Base-by-base conservation (phyloP, 2,329 filamentous ascomycete genomes). In the Talaromyces sp. region DNA sequence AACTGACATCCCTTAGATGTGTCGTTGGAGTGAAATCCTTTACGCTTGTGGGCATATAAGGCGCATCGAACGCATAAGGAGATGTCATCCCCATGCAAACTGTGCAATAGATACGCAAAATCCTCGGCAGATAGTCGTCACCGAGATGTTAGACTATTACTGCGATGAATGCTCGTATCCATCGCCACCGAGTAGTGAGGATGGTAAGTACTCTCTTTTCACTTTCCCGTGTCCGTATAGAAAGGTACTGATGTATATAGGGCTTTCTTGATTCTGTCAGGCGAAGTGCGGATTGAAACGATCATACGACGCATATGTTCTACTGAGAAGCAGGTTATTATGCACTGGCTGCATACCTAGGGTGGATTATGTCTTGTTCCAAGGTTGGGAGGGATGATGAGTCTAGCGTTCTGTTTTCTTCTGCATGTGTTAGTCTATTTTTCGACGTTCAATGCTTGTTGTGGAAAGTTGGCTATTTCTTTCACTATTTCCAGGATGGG, bases 11-110 rank as follows among this genome's bases (percentile, higher is more conserved):
- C 28, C 8, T 28, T n/a, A 56, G 54, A 56, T 56, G 54, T 56
- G 54, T 56, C 54, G 43, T 8, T 56, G 54, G 54, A 56, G 54
- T 21, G 54, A 56, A 21, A 22, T 56, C 25, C 35, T 56, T 15
- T 56, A 31, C 25, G 54, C 54, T 22, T 56, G 54, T 41, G 54
- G 54, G 11, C 54, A 56, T 56, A 56, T 56, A 33, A 56, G 22
- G 15, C 43, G 54, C 54, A 56, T 56, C 7, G 43, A 50, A 15
- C 43, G 33, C 10, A 48, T 56, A 40, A 15, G n/a, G 5, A 50
- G 43, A 56, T 56, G 54, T 13, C 43, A 40, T 40, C 54, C 54
- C 33, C 35, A 35, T 22, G 43, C 54, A 40, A 56, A 33, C 54
- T 56, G 54, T 50, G 35, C 43, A 40, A 50, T 56, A n/a, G 43